phyloP scores from a whole-genome alignment of 106 monocot genomes.

The Narthecium ossifragum region DNA sequence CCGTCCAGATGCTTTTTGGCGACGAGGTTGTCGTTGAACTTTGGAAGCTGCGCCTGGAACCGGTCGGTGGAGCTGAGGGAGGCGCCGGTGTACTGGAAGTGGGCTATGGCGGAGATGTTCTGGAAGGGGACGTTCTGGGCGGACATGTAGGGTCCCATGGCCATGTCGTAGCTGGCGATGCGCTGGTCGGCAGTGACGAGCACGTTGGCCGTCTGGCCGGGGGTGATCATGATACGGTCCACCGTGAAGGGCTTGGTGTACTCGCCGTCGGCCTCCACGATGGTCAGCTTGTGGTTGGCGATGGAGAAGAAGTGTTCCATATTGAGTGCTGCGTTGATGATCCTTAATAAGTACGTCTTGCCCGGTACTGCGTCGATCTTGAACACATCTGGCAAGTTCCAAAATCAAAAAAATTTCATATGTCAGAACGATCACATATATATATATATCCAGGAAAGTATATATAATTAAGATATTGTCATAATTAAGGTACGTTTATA shows the following conservation, averaged over 20 bases:
- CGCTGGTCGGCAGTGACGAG: constrained; percentile 32
- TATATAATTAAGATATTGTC: no score
- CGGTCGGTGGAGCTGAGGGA: not conserved
- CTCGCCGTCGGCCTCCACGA: constrained; percentile 30
- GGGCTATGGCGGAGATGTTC: constrained; percentile 27
- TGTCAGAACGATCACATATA: not conserved
- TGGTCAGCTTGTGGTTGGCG: constrained; percentile 26
- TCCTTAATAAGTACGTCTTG: constrained; percentile 27
- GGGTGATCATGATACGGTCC: constrained; percentile 22
- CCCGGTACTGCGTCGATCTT: constrained; percentile 25
- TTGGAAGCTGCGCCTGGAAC: constrained; percentile 18
- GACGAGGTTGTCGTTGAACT: constrained; percentile 24
- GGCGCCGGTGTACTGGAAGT: constrained; percentile 29
- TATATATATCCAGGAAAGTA: not conserved
- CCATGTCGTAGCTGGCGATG: constrained; percentile 24
- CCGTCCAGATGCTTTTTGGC: constrained; percentile 6
- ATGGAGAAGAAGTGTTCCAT: constrained; percentile 38
- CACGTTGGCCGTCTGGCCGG: constrained; percentile 33
- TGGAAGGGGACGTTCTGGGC: constrained; percentile 22
- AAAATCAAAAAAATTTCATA: not conserved
- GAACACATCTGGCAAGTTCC: constrained; percentile 13
- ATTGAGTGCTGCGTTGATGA: constrained; percentile 36
- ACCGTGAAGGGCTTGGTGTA: constrained; percentile 33
- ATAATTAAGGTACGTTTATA: no score
- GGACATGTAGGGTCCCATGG: constrained; percentile 28